phyloP scores from a whole-genome alignment of 768 basidiomycete genomes.

The Lepiota venenata region DNA sequence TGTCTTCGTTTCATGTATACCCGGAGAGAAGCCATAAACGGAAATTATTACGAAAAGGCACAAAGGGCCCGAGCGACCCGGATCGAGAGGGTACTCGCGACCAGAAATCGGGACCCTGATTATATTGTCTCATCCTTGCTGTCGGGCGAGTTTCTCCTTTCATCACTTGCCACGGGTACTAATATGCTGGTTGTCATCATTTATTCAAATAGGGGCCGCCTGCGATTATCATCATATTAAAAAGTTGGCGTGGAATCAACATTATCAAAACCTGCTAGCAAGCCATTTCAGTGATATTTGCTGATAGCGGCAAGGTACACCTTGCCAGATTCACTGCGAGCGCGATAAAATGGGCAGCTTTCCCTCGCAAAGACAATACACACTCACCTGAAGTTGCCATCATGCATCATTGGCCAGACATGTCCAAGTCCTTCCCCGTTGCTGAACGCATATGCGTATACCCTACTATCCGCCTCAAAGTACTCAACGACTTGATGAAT shows the following conservation, averaged over 20 bases:
- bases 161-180: too few species aligned
- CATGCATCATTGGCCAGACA: constrained; percentile 42
- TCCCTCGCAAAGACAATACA: background rate
- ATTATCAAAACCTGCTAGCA: background rate
- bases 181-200: too few species aligned
- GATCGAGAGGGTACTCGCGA: too few species aligned
- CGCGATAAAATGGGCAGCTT: background rate
- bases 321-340: constrained; percentile 34
- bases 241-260: background rate
- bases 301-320: constrained; percentile 38
- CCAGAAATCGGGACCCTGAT: too few species aligned
- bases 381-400: constrained; percentile 31
- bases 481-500: constrained; percentile 37
- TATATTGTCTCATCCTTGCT: too few species aligned
- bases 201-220: too few species aligned
- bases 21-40: too few species aligned
- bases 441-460: constrained; percentile 45
- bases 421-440: constrained; percentile 44
- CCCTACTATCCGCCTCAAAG: constrained; percentile 31
- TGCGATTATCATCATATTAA: too few species aligned
- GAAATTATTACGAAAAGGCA: too few species aligned
- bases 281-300: constrained; percentile 27
- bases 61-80: too few species aligned
- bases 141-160: too few species aligned
- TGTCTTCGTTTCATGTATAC: too few species aligned